phyloP scores from a whole-genome alignment of 306 rosid genomes.

The Parietaria judaica region DNA sequence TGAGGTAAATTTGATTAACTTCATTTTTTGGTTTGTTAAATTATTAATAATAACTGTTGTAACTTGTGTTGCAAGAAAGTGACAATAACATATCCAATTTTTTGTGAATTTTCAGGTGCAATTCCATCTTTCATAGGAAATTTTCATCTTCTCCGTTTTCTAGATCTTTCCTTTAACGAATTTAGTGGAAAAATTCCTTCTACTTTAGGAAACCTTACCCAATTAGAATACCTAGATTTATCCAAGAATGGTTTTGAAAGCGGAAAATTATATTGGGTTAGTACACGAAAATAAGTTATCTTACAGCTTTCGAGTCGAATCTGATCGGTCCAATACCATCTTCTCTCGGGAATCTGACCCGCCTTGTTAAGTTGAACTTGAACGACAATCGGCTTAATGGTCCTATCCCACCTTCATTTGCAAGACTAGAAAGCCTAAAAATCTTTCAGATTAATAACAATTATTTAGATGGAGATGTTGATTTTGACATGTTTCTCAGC shows the following conservation, averaged over 20 bases:
- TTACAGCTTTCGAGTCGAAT: not conserved
- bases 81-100: no score
- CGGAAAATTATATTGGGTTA: slow-evolving; percentile 1
- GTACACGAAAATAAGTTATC: not conserved
- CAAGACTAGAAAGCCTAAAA: not conserved
- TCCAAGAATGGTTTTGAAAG: not conserved
- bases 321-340: not conserved
- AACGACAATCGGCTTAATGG: slow-evolving; percentile 12
- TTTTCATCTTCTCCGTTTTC: not conserved
- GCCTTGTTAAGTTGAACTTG: not conserved
- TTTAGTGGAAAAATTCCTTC: slow-evolving; percentile 12
- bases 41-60: no score
- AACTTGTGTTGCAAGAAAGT: no score
- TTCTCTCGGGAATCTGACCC: slow-evolving; percentile 19
- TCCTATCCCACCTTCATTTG: slow-evolving; percentile 8
- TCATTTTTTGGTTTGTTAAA: no score
- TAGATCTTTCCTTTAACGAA: not conserved
- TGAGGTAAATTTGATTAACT: no score
- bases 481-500: slow-evolving; percentile 7
- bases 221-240: not conserved
- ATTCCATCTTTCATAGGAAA: slow-evolving; percentile 29
- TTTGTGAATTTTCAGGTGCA: not conserved
- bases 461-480: slow-evolving; percentile 15
- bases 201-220: slow-evolving; percentile 16
- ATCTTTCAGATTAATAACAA: slow-evolving; percentile 3